phyloP scores from a whole-genome alignment of 1,139 yeast genomes.

The Blastobotrys raffinosifermentans region DNA sequence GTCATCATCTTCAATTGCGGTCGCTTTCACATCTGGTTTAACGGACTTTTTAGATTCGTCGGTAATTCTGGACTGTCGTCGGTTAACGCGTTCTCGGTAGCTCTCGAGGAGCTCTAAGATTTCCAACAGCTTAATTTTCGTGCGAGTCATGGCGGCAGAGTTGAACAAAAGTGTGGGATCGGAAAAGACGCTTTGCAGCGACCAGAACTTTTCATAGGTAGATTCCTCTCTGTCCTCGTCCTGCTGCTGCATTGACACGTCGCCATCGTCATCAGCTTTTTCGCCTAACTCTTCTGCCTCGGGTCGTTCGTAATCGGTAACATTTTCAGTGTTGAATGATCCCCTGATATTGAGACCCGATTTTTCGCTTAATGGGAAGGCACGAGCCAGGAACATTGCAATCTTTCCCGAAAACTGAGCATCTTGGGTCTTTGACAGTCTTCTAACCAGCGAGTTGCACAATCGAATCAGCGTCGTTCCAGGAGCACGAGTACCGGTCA shows the following conservation, averaged over 20 bases:
- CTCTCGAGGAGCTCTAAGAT: slow-evolving; percentile 13
- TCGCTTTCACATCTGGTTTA: slow-evolving; percentile 3
- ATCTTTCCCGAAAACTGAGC: slow-evolving; percentile 36
- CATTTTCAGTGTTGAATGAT: slow-evolving; percentile 33
- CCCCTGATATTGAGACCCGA: slow-evolving; percentile 37
- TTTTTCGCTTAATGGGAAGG: slow-evolving; percentile 36
- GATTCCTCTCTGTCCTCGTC: slow-evolving; percentile 5
- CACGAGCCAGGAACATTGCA: slow-evolving; percentile 34
- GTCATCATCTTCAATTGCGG: slow-evolving; percentile 5
- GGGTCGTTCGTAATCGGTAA: slow-evolving; percentile 26
- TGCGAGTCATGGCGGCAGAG: slow-evolving; percentile 13
- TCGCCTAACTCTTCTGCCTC: slow-evolving; percentile 7
- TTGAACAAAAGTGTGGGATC: slow-evolving; percentile 24
- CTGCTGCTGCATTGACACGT: slow-evolving; percentile 4
- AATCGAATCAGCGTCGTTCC: slow-evolving; percentile 36
- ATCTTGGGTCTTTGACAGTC: slow-evolving; percentile 34
- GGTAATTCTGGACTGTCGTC: slow-evolving; percentile 1
- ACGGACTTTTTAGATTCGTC: not conserved
- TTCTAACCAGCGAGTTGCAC: slow-evolving; percentile 33
- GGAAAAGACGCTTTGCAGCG: slow-evolving; percentile 25
- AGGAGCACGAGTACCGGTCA: slow-evolving; percentile 32
- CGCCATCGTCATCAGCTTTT: slow-evolving; percentile 12
- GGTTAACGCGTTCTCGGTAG: slow-evolving; percentile 17
- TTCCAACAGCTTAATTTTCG: slow-evolving; percentile 17
- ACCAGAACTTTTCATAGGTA: slow-evolving; percentile 26